phyloP scores from a whole-genome alignment of 1,139 yeast species.

The Hansenula sp. region DNA sequence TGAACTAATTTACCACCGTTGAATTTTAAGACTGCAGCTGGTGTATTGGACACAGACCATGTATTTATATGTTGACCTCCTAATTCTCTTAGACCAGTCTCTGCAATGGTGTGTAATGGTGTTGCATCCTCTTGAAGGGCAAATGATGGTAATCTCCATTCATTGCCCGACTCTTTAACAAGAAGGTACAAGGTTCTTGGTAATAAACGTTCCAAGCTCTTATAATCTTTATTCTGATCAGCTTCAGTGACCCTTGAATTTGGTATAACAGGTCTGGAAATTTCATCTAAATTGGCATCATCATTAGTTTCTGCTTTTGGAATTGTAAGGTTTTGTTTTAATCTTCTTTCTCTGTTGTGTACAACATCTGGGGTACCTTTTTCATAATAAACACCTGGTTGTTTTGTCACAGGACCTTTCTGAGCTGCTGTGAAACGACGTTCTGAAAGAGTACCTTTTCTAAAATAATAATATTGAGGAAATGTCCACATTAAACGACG shows the following conservation, averaged over 20 bases:
- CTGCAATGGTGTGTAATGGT: conserved; percentile 69
- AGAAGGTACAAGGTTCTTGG: conserved; percentile 77
- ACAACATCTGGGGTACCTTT: conserved; percentile 82
- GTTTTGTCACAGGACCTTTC: conserved; percentile 65
- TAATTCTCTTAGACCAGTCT: conserved; percentile 60
- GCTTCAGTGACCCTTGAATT: conserved; percentile 76
- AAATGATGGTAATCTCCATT: conserved; percentile 80
- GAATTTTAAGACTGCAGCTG: conserved; percentile 62
- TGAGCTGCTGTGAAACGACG: conserved; percentile 76
- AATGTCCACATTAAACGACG: conserved; percentile 96
- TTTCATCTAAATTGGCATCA: conserved; percentile 38
- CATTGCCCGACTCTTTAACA: conserved; percentile 37
- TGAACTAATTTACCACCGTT: conserved; percentile 22
- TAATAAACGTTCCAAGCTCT: conserved; percentile 73
- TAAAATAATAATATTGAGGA: conserved; percentile 89
- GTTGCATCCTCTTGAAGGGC: conserved; percentile 33
- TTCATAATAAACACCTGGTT: conserved; percentile 74
- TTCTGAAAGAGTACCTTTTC: conserved; percentile 85
- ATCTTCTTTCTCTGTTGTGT: conserved; percentile 84
- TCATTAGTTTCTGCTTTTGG: conserved; percentile 46
- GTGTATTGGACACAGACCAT: conserved; percentile 86
- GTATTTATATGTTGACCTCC: conserved; percentile 80
- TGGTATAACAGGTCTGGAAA: conserved; percentile 66
- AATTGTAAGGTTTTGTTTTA: conserved; percentile 67
- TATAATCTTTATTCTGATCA: conserved; percentile 55